A percentile compares a stretch with the other conserved stretches of the same genome.
Conservation (phyloP, 768 basidiomycete genomes). For the Tubosaeta sp. region DNA sequence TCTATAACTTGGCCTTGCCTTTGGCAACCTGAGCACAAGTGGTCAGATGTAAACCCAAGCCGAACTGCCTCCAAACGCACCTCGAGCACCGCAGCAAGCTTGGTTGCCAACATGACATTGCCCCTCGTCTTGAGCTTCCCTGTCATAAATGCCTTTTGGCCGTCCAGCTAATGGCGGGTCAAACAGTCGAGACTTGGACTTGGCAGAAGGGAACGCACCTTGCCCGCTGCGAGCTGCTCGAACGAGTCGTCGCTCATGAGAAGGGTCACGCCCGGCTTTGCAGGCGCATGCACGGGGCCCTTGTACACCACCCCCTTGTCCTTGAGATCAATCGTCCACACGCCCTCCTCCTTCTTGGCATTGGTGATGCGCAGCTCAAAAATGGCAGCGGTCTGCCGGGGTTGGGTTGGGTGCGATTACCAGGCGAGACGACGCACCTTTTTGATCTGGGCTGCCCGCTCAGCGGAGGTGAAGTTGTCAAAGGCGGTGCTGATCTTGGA, state of each 20-base stretch:
- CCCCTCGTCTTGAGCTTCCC: slow-evolving; percentile 90
- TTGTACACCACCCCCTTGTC: slow-evolving; percentile 73
- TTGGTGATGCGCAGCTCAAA: slow-evolving; percentile 84
- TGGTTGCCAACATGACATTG: slow-evolving; percentile 92
- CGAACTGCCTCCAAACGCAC: slow-evolving; percentile 34
- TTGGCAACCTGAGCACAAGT: slow-evolving; percentile 25
- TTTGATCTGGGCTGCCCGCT: slow-evolving; percentile 68
- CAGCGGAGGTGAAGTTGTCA: slow-evolving; percentile 48
- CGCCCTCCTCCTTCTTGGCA: slow-evolving; percentile 59
- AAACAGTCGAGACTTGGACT: not conserved
- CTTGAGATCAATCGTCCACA: slow-evolving; percentile 95
- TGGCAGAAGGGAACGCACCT: slow-evolving; percentile 39
- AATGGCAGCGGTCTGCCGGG: slow-evolving; percentile 73
- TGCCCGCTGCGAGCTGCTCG: slow-evolving; percentile 63
- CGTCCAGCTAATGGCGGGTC: slow-evolving; percentile 54
- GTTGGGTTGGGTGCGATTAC: not conserved
- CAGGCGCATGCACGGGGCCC: slow-evolving; percentile 43
- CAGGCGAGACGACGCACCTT: slow-evolving; percentile 45
- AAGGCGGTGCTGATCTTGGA: slow-evolving; percentile 50
- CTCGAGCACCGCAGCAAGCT: slow-evolving; percentile 80
- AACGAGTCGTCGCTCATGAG: slow-evolving; percentile 75
- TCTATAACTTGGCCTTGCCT: slow-evolving; percentile 41
- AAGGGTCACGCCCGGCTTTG: slow-evolving; percentile 82
- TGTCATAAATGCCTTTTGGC: slow-evolving; percentile 95
- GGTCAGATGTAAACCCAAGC: not conserved